Percentiles rank a stretch among this genome's conserved stretches.
Conservation (phyloP, 352 stramenopile species). For the Phytophthora rubi region DNA sequence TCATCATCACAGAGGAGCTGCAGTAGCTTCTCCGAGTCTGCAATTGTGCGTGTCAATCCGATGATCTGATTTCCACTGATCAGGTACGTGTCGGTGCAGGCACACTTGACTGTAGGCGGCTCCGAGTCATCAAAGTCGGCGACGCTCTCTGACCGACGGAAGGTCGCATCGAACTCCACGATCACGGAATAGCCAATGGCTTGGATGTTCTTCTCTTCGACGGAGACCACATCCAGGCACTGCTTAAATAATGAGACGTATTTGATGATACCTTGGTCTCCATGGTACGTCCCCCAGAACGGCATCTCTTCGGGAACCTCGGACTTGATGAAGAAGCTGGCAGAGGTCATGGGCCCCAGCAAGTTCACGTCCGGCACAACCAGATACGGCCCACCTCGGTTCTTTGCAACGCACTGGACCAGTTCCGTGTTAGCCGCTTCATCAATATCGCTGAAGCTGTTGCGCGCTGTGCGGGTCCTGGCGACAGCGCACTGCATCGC, state of each 20-base stretch:
- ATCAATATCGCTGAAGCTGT: conserved; percentile 67
- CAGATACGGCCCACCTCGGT: conserved; percentile 48
- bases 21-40: conserved; percentile 80
- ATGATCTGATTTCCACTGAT: conserved; percentile 79
- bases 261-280: conserved; percentile 65
- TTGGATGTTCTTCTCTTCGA: conserved; percentile 71
- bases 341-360: conserved; percentile 58
- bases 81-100: conserved; percentile 81
- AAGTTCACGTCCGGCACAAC: conserved; percentile 69
- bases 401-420: conserved; percentile 70
- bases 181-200: conserved; percentile 80
- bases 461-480: conserved; percentile 48
- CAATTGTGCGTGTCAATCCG: conserved; percentile 79
- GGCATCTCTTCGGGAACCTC: conserved; percentile 82
- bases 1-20: conserved; percentile 62
- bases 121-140: conserved; percentile 34
- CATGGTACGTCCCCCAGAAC: conserved; percentile 82
- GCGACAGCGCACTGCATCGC: conserved; percentile 58
- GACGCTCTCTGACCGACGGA: conserved; percentile 49
- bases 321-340: conserved; percentile 77
- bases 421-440: conserved; percentile 67
- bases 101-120: conserved; percentile 53
- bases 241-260: conserved; percentile 75
- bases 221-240: conserved; percentile 60
- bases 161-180: conserved; percentile 76